Evolutionary conservation across 2,329 filamentous ascomycete species (phyloP).

Genomic region (Alternaria arborescens): DNA sequence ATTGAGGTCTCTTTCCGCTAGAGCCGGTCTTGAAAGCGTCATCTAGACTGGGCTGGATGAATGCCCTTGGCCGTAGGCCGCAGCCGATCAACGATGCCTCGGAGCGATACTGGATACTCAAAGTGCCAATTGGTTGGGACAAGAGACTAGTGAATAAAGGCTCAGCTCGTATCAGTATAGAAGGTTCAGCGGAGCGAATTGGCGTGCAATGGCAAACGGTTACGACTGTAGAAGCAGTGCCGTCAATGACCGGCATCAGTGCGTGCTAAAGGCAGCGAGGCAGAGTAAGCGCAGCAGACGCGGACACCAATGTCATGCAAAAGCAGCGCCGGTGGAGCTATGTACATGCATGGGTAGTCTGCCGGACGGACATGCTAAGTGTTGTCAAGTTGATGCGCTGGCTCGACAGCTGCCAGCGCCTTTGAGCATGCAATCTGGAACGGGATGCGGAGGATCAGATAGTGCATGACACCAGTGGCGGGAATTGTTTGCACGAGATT

Average conservation of each 20-base stretch:
- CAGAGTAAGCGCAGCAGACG: conserved; percentile 51
- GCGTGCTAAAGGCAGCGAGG: conserved; percentile 49
- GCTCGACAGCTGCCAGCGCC: conserved; percentile 52
- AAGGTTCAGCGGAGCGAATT: conserved; percentile 41
- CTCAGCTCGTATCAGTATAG: conserved; percentile 44
- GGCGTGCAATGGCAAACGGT: conserved; percentile 42
- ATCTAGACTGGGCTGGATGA: conserved; percentile 47
- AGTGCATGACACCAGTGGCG: conserved; percentile 41
- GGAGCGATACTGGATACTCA: conserved; percentile 33
- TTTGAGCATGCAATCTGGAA: conserved; percentile 50
- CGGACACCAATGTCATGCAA: conserved; percentile 41
- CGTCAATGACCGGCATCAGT: conserved; percentile 38
- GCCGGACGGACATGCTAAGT: conserved; percentile 51
- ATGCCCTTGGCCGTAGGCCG: conserved; percentile 37
- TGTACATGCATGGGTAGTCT: conserved; percentile 52
- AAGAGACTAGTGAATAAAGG: conserved; percentile 34
- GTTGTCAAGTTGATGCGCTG: conserved; percentile 55
- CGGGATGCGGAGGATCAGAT: conserved; percentile 46
- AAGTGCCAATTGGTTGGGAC: conserved; percentile 44
- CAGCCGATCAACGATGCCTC: conserved; percentile 48
- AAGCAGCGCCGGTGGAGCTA: conserved; percentile 46
- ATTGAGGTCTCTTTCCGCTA: conserved; percentile 48
- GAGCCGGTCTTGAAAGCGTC: conserved; percentile 46
- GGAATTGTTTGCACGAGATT: conserved; percentile 22
- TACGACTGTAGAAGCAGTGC: conserved; percentile 36